Percentiles rank a stretch among this genome's conserved stretches.
Evolutionary conservation across 2,329 filamentous ascomycete genomes (phyloP).

Genomic region (Fusarium albosuccineum): DNA sequence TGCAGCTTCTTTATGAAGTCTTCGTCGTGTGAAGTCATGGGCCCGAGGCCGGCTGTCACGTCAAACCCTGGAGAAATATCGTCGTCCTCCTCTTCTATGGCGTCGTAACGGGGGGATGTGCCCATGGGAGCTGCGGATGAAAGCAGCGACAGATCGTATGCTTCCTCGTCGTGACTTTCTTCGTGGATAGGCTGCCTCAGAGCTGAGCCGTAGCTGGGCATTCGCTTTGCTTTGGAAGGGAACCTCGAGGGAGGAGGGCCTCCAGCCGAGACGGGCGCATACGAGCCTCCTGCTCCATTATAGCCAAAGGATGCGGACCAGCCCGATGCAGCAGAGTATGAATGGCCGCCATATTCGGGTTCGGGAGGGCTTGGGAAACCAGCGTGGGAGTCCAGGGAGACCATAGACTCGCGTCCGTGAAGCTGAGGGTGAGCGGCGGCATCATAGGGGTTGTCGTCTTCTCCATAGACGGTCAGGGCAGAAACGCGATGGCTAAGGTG

Average conservation of each 20-base stretch:
- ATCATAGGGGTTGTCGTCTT: constrained; percentile 48
- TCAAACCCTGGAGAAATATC: constrained; percentile 57
- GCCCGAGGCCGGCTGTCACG: constrained; percentile 60
- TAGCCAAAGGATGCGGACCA: constrained; percentile 50
- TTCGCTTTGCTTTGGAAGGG: constrained; percentile 44
- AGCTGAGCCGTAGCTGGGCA: constrained; percentile 43
- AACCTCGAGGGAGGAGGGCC: constrained; percentile 36
- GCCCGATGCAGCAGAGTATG: constrained; percentile 38
- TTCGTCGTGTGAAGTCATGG: constrained; percentile 58
- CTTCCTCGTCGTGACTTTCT: constrained; percentile 57
- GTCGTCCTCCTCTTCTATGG: constrained; percentile 50
- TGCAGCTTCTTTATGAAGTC: constrained; percentile 61
- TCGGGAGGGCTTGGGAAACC: constrained; percentile 35
- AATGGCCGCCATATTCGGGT: constrained; percentile 31
- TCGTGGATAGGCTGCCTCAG: constrained; percentile 44
- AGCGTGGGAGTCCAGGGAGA: constrained; percentile 54
- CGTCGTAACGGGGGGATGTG: constrained; percentile 49
- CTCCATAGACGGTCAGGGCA: constrained; percentile 51
- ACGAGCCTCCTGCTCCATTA: constrained; percentile 42
- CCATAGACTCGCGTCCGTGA: constrained; percentile 54
- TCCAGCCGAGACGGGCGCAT: constrained; percentile 45
- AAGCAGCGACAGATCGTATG: constrained; percentile 60
- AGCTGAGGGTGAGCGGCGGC: constrained; percentile 40
- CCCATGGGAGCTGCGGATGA: constrained; percentile 57
- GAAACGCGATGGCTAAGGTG: constrained; percentile 51